Conservation (phyloP, 1,284 basidiomycete genomes). For the Boletus sp. region DNA sequence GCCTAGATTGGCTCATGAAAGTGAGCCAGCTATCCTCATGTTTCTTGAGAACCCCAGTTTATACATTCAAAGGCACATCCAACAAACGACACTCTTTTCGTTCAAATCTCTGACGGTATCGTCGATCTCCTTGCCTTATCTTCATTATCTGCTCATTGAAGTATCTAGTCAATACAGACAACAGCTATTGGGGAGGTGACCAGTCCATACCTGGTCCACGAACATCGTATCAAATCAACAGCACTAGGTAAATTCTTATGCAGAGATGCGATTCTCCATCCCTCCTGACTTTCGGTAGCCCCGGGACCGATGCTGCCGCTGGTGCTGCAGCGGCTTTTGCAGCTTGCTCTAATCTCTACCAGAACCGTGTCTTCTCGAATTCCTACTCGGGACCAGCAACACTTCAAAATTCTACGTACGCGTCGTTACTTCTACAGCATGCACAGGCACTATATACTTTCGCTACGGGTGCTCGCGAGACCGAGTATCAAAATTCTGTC, state of each 20-base stretch:
- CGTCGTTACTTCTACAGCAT: slow-evolving; percentile 66
- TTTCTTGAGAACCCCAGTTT: neutral
- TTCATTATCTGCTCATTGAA: slow-evolving; percentile 8
- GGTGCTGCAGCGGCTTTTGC: slow-evolving; percentile 83
- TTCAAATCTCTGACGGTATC: slow-evolving; percentile 70
- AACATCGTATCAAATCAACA: slow-evolving; percentile 76
- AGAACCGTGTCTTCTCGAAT: slow-evolving; percentile 51
- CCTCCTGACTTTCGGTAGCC: slow-evolving; percentile 37
- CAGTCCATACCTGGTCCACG: slow-evolving; percentile 72
- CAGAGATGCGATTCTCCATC: neutral
- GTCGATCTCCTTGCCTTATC: neutral
- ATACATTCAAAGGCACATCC: slow-evolving; percentile 69
- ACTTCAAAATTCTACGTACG: slow-evolving; percentile 74
- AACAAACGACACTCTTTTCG: slow-evolving; percentile 68
- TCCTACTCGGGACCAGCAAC: slow-evolving; percentile 59
- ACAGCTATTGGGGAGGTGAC: slow-evolving; percentile 90
- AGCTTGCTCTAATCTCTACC: slow-evolving; percentile 80
- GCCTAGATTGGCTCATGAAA: slow-evolving; percentile 89
- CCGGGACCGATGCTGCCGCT: slow-evolving; percentile 89
- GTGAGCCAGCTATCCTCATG: slow-evolving; percentile 38
- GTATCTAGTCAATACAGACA: slow-evolving; percentile 54
- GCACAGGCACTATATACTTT: slow-evolving; percentile 74
- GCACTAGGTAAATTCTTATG: slow-evolving; percentile 39
- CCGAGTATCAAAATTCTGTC: slow-evolving; percentile 63
- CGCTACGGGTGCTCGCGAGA: slow-evolving; percentile 62